Evolutionary conservation across 306 rosid species (phyloP).

Genomic region (Vigna hirtella): DNA sequence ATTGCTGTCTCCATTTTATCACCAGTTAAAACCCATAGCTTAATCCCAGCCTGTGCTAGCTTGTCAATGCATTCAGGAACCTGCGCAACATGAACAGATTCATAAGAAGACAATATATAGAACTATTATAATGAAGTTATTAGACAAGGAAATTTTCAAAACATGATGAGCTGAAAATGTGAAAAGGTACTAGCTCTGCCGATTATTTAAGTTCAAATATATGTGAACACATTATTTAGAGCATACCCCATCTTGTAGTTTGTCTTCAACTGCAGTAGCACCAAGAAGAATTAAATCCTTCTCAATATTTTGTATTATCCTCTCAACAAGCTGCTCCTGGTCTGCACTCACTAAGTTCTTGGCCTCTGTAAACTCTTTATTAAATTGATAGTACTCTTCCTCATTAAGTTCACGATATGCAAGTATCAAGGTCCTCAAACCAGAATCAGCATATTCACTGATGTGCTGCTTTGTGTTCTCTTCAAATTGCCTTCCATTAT

Average conservation of each 20-base stretch:
- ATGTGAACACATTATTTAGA: neutral
- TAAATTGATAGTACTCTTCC: constrained; percentile 71
- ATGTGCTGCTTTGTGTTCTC: constrained; percentile 74
- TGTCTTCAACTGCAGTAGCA: constrained; percentile 99
- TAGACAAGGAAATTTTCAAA: constrained; percentile 4
- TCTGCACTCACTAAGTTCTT: constrained; percentile 82
- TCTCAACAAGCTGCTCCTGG: constrained; percentile 78
- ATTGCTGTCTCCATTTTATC: constrained; percentile 99
- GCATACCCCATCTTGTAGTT: constrained; percentile 93
- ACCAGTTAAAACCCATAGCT: constrained; percentile 98
- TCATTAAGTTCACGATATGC: constrained; percentile 82
- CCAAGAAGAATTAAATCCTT: constrained; percentile 94
- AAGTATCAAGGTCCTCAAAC: constrained; percentile 91
- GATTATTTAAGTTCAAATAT: constrained; percentile 4
- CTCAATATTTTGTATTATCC: constrained; percentile 71
- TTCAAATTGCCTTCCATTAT: constrained; percentile 80
- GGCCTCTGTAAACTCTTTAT: constrained; percentile 69
- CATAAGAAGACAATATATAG: constrained; percentile 34
- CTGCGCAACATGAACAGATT: constrained; percentile 52
- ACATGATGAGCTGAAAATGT: neutral
- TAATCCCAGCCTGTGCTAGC: constrained; percentile 99
- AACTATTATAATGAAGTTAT: constrained; percentile 6
- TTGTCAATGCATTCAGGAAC: constrained; percentile 99
- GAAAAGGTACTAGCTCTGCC: constrained; percentile 27
- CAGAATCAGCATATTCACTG: constrained; percentile 95